phyloP scores from a whole-genome alignment of 768 basidiomycete species.

The Termitomyces sp. region DNA sequence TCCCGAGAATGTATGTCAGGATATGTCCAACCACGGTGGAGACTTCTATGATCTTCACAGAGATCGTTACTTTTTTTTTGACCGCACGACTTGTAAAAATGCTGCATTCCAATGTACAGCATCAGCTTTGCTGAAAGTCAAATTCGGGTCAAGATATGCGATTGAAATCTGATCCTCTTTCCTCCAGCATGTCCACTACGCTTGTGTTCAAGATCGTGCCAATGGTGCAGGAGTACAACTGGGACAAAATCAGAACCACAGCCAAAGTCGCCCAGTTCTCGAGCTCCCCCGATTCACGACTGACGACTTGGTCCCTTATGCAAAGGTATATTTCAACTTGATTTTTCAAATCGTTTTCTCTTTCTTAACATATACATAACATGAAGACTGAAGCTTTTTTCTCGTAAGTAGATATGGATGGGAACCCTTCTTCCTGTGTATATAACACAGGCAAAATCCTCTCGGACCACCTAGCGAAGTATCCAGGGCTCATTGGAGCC shows the following conservation, averaged over 20 bases:
- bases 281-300: slow-evolving; percentile 61
- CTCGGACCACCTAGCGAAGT: slow-evolving; percentile 56
- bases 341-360: no score
- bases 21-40: no score
- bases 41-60: no score
- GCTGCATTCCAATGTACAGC: no score
- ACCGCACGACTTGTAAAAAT: no score
- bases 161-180: no score
- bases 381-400: slow-evolving; percentile 5
- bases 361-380: background rate
- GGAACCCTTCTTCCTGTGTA: slow-evolving; percentile 63
- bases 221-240: slow-evolving; percentile 89
- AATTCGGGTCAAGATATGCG: no score
- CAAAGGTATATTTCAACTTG: slow-evolving; percentile 72
- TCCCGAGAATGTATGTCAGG: no score
- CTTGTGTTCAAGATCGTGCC: slow-evolving; percentile 77
- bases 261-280: slow-evolving; percentile 89
- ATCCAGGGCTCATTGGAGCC: slow-evolving; percentile 69
- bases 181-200: slow-evolving; percentile 1
- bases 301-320: slow-evolving; percentile 77
- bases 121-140: no score
- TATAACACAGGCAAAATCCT: slow-evolving; percentile 26
- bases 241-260: slow-evolving; percentile 81
- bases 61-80: no score
- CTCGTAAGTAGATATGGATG: slow-evolving; percentile 99